Percentiles rank a stretch among this genome's conserved stretches.
phyloP scores from a whole-genome alignment of 2,329 filamentous ascomycete species.

The Bimuria novae-zelandiae region DNA sequence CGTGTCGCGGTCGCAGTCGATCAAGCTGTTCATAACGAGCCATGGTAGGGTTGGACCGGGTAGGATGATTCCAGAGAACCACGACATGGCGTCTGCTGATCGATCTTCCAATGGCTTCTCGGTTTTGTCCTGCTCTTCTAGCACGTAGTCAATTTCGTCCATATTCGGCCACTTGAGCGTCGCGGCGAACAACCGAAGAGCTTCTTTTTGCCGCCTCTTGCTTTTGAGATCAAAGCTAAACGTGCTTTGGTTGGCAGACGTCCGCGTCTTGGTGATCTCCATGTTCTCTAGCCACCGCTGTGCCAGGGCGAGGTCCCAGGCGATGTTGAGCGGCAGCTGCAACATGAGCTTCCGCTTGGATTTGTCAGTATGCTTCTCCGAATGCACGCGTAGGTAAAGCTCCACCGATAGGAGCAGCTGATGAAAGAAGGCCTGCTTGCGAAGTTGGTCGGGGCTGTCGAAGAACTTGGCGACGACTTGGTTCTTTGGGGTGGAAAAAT shows the following conservation, averaged over 20 bases:
- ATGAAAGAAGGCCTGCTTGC: slow-evolving; percentile 72
- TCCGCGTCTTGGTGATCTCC: slow-evolving; percentile 64
- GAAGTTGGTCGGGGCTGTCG: slow-evolving; percentile 59
- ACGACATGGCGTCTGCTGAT: slow-evolving; percentile 76
- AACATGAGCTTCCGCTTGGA: slow-evolving; percentile 67
- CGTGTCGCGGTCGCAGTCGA: slow-evolving; percentile 73
- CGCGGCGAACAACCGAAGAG: slow-evolving; percentile 69
- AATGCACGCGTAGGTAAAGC: slow-evolving; percentile 71
- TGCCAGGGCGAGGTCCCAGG: slow-evolving; percentile 75
- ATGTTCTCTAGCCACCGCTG: slow-evolving; percentile 74
- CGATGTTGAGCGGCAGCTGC: slow-evolving; percentile 70
- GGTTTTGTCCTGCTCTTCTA: slow-evolving; percentile 62
- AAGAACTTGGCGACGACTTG: slow-evolving; percentile 77
- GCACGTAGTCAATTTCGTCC: slow-evolving; percentile 63
- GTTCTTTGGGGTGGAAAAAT: slow-evolving; percentile 71
- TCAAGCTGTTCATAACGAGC: slow-evolving; percentile 76
- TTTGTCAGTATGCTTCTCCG: slow-evolving; percentile 62
- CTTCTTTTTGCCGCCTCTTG: slow-evolving; percentile 70
- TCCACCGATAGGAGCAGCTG: slow-evolving; percentile 76
- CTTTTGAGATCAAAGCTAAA: slow-evolving; percentile 68
- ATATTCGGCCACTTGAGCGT: slow-evolving; percentile 80
- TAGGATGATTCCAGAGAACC: slow-evolving; percentile 74
- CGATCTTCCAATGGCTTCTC: slow-evolving; percentile 58
- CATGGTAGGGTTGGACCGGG: slow-evolving; percentile 74
- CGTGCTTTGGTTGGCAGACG: slow-evolving; percentile 47